Base-by-base conservation (phyloP, 129 eudicot genomes). In the Centrapalus pauciflorus region DNA sequence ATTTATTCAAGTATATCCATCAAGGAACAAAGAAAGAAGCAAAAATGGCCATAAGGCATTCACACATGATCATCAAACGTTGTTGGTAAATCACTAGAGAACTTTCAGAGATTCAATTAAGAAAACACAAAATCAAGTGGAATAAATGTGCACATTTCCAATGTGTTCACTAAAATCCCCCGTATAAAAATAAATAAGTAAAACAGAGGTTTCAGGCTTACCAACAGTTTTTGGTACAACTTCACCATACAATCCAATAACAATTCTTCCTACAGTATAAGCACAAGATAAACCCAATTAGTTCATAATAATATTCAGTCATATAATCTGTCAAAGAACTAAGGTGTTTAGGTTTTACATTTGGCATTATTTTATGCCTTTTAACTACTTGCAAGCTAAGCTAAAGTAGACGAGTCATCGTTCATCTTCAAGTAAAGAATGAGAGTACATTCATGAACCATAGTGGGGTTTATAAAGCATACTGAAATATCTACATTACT, bases 151-250 rank as follows among this genome's bases (percentile, higher is more conserved):
- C 2, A 14, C 3, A 52, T 51, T 4, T 30, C 35, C 21, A 9
- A 35, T 11, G 9, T 2, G 33, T 34, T 28, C 7, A 49, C 46
- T 37, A 3, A 4, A 10, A 34, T 16, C 48, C 7, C 7, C n/a
- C 37, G 21, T 55, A 5, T 54, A 19, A 32, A 45, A 51, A 10
- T 37, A 43, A 12, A 16, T 4, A 67, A 48, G 66, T 59, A 48
- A 38, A 75, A 46, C 63, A 25, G 46, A 65, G 37, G 38, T 20
- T 16, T 23, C 45, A 69, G n/a, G 45, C 81, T 69, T 83, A 85
- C 98, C 96, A 11, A 76, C 82, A 41, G 98, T 88, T 83, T 83
- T 91, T 16, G 96, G 98, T 57, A 88, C 96, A 75, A 79, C 89
- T 61, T 80, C 81, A 30, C 98, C 98, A 73, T 83, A 91, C 75